Percentiles rank a stretch among this genome's conserved stretches.
Evolutionary conservation across 306 rosid genomes (phyloP).

Genomic region (Ormosia semicastrata): DNA sequence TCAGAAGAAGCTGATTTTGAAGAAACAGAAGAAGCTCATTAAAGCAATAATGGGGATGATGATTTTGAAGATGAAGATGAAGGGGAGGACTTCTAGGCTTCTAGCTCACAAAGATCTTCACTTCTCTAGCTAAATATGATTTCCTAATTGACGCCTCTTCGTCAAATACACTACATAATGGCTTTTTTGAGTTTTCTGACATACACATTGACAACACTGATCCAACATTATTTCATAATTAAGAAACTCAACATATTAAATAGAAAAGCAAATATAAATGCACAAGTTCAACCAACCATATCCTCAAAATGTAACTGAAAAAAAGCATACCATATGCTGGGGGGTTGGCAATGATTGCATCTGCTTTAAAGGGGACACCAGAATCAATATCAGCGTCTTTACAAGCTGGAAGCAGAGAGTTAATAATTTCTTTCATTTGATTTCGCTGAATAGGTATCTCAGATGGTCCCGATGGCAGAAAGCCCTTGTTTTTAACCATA

Average conservation of each 20-base stretch:
- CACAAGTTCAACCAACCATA: conserved; percentile 6
- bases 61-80: neutral
- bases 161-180: neutral
- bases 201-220: neutral
- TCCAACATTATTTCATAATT: neutral
- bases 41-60: neutral
- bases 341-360: conserved; percentile 97
- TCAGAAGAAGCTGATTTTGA: too few relatives aligned
- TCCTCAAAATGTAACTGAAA: neutral
- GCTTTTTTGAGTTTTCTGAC: neutral
- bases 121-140: neutral
- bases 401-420: conserved; percentile 88
- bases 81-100: neutral
- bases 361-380: conserved; percentile 74
- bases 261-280: neutral
- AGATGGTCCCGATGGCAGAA: conserved; percentile 98
- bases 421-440: conserved; percentile 90
- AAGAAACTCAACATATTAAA: neutral
- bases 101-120: neutral
- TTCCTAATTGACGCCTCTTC: neutral
- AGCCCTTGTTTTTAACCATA: conserved; percentile 99
- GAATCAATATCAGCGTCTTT: conserved; percentile 88
- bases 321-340: conserved; percentile 84
- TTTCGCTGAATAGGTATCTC: conserved; percentile 89
- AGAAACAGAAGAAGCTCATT: too few relatives aligned